Conservation (phyloP, 2,329 filamentous ascomycete species). For the Niveomyces coronatus region DNA sequence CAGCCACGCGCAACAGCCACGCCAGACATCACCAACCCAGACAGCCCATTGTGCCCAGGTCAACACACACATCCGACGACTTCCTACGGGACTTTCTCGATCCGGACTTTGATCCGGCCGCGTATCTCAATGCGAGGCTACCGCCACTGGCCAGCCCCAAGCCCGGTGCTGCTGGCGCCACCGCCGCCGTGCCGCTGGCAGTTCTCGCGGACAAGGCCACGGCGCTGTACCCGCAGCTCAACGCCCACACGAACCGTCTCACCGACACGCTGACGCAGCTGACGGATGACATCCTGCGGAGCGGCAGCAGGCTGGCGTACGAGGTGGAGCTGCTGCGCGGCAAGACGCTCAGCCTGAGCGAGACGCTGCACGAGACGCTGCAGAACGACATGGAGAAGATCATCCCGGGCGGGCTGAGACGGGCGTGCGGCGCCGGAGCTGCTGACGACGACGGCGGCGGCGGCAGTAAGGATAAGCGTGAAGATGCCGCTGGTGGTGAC, state of each 20-base stretch:
- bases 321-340: constrained; percentile 90
- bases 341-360: constrained; percentile 70
- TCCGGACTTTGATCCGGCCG: constrained; percentile 68
- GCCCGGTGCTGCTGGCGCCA: constrained; percentile 16
- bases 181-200: constrained; percentile 48
- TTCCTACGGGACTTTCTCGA: constrained; percentile 66
- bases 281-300: constrained; percentile 89
- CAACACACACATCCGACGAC: constrained; percentile 58
- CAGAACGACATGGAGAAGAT: constrained; percentile 65
- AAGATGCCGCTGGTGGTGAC: constrained; percentile 2
- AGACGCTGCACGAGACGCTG: constrained; percentile 64
- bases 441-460: constrained; percentile 19
- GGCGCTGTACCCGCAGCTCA: constrained; percentile 75
- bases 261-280: constrained; percentile 75
- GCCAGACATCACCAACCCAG: constrained; percentile 27
- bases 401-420: constrained; percentile 42
- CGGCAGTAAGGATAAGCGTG: constrained; percentile 11
- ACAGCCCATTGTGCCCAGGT: constrained; percentile 36
- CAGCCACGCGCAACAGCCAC: constrained; percentile 30
- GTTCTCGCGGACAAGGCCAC: constrained; percentile 75
- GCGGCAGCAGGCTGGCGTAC: constrained; percentile 80
- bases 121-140: constrained; percentile 73
- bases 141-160: constrained; percentile 53
- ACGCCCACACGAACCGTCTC: constrained; percentile 75
- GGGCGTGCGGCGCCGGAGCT: constrained; percentile 1